A percentile compares a stretch with the other conserved stretches of the same genome.
These are phyloP conservation scores for Alternaria novae-zelandiae DNA, from an alignment of 2,329 filamentous ascomycete species.

Conservation along the genomic window DNA sequence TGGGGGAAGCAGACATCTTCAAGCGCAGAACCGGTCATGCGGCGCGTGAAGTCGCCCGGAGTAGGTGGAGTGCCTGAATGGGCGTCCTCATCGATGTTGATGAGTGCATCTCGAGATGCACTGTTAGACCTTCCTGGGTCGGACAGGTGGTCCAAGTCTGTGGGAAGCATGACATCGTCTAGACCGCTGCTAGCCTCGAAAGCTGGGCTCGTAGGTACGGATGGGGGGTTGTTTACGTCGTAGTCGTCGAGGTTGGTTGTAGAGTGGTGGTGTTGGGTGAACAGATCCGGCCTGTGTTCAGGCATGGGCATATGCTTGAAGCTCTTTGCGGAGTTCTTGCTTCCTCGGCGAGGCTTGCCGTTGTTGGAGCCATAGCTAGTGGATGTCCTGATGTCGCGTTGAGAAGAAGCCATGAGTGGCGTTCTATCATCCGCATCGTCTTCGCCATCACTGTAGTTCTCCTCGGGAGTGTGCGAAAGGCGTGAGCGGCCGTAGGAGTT, in stretches of 20 bases:
- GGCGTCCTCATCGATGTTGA: slow-evolving; percentile 63
- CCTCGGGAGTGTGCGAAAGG: slow-evolving; percentile 37
- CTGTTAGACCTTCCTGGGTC: slow-evolving; percentile 25
- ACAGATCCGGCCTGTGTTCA: slow-evolving; percentile 27
- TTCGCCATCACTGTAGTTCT: slow-evolving; percentile 57
- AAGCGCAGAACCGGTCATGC: slow-evolving; percentile 66
- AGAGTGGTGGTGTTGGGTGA: slow-evolving; percentile 38
- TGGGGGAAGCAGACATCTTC: slow-evolving; percentile 93
- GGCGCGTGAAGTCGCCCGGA: slow-evolving; percentile 37
- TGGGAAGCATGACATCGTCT: slow-evolving; percentile 72
- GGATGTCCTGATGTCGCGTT: slow-evolving; percentile 43
- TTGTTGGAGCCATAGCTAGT: slow-evolving; percentile 46
- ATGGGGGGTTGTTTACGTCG: slow-evolving; percentile 71
- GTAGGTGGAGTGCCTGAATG: slow-evolving; percentile 46
- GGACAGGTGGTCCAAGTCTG: slow-evolving; percentile 58
- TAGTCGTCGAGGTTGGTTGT: slow-evolving; percentile 53
- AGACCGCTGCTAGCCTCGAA: slow-evolving; percentile 59
- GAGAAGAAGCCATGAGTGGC: slow-evolving; percentile 57
- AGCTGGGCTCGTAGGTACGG: slow-evolving; percentile 64
- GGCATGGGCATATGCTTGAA: slow-evolving; percentile 23
- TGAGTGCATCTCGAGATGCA: slow-evolving; percentile 54
- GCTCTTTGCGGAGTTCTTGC: slow-evolving; percentile 43
- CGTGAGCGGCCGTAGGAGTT: slow-evolving; percentile 31
- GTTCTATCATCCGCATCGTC: slow-evolving; percentile 59
- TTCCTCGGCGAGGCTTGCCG: slow-evolving; percentile 39